Base-by-base conservation (phyloP, 805 yeast genomes). In the Saturnispora mendoncae region DNA sequence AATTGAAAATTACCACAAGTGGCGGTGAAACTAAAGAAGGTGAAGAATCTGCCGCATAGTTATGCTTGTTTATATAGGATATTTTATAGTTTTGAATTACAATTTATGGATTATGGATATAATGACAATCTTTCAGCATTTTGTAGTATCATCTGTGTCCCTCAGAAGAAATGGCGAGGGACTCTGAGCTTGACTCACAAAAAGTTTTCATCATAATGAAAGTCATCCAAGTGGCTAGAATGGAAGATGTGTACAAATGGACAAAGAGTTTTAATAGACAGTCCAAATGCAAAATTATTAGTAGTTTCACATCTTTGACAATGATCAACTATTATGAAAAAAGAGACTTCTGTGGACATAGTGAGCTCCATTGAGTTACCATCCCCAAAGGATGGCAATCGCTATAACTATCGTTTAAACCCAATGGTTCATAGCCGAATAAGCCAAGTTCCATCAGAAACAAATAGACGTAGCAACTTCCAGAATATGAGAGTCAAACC, bases 291-390 rank as follows among this genome's bases (percentile, higher is more conserved):
- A 6, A 8, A 7, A 9, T 15, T 8, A 5, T 30, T 15, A 7
- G 8, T 46, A 48, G 46, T 26, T 25, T 49, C 45, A 38, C 50
- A 45, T 44, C 50, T 51, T 46, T 43, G 51, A 49, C 49, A 50
- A 36, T 45, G 51, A 36, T 51, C 43, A 33, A 36, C 49, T 50
- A 45, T 34, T 19, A 30, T 31, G 14, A 41, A 44, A 23, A 42
- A 41, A 38, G 39, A 4, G 51, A 39, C 43, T 41, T 40, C 40
- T 41, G 46, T 48, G 52, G 46, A 28, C 38, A 35, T 28, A 51
- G 55, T 49, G 54, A 52, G 55, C 55, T 52, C 55, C 55, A 52
- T 52, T 52, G 55, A 47, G 55, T 51, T 52, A 49, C 39, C 50
- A 45, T 36, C 12, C 15, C 23, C 26, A 23, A 5, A 28, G 15